Evolutionary conservation across 2,329 filamentous ascomycete species (phyloP).

Genomic region (Pseudocercospora eumusae): DNA sequence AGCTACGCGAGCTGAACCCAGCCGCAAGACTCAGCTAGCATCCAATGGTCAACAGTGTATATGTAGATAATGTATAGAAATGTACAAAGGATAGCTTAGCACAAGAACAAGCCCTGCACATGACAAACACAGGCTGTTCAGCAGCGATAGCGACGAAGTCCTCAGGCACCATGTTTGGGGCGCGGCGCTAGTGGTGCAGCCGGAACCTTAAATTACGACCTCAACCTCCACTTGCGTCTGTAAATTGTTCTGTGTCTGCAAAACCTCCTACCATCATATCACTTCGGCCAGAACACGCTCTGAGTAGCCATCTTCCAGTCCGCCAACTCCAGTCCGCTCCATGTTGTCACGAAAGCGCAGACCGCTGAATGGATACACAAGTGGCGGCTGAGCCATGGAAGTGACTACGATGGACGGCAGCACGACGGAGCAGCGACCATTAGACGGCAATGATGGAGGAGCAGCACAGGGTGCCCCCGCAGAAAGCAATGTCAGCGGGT

Average conservation of each 20-base stretch:
- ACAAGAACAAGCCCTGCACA: neutral
- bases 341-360: constrained; percentile 5
- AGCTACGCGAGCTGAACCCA: neutral
- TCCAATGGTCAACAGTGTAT: neutral
- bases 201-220: neutral
- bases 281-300: neutral
- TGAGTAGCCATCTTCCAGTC: neutral
- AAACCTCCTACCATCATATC: neutral
- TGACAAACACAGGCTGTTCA: neutral
- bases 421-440: neutral
- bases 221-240: neutral
- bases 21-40: neutral
- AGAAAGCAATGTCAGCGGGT: neutral
- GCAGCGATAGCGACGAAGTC: neutral
- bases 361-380: neutral
- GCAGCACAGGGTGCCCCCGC: neutral
- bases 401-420: neutral
- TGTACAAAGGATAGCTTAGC: neutral
- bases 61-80: neutral
- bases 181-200: neutral
- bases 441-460: neutral
- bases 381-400: constrained; percentile 4
- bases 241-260: neutral
- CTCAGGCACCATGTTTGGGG: neutral
- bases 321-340: neutral